These are phyloP conservation scores for Ichthyophonus hoferi DNA, from an alignment of 208 protist species.

Conservation along the genomic window DNA sequence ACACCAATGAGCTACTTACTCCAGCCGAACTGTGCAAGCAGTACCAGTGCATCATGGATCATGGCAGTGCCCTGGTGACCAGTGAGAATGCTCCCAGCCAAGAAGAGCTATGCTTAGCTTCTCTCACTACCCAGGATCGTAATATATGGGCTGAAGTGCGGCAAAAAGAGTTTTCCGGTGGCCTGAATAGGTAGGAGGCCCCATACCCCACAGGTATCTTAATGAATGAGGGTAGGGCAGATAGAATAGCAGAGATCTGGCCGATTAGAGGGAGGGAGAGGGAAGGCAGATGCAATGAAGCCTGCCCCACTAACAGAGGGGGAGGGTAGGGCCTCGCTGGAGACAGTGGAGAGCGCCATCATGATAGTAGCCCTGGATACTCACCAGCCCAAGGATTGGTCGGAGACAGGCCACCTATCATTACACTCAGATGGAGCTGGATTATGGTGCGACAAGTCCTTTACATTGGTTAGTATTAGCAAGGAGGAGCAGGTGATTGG, in stretches of 20 bases:
- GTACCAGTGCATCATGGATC: not conserved
- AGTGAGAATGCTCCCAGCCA: not conserved
- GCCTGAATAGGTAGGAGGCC: conserved; percentile 22
- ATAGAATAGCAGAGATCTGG: no score
- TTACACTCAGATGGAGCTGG: conserved; percentile 30
- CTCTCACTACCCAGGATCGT: conserved; percentile 11
- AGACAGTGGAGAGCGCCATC: conserved; percentile 33
- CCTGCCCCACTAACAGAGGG: no score
- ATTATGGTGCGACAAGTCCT: conserved; percentile 58
- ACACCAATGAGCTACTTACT: not conserved
- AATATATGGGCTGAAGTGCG: conserved; percentile 43
- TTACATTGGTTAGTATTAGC: conserved; percentile 38
- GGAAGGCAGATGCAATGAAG: no score
- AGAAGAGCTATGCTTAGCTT: not conserved
- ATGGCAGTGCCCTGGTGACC: not conserved
- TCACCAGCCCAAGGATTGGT: not conserved
- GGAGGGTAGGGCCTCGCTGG: not conserved
- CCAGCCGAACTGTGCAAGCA: not conserved
- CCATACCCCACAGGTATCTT: no score
- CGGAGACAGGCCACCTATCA: not conserved
- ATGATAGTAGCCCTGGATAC: not conserved
- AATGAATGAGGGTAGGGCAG: no score
- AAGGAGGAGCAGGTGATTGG: not conserved
- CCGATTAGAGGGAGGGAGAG: no score
- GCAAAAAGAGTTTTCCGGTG: conserved; percentile 7